Conservation (phyloP, 305 asterid species). For the Fraxinus latifolia region DNA sequence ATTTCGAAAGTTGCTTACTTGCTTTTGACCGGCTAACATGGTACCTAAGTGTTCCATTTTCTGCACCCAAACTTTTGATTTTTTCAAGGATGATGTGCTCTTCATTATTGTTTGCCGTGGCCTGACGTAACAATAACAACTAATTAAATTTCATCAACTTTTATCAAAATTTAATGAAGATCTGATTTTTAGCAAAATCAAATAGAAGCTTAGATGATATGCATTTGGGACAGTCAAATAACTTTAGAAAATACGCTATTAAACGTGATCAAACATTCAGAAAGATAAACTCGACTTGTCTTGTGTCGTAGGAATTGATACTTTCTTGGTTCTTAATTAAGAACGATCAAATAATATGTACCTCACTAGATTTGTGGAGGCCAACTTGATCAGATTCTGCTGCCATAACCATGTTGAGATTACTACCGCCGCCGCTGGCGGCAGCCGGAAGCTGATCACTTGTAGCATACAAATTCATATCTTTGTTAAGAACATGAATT, state of each 20-base stretch:
- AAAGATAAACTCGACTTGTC: not conserved
- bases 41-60: not conserved
- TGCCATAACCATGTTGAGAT: not conserved
- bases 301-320: not conserved
- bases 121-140: not conserved
- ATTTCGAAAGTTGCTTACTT: not conserved
- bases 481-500: constrained; percentile 5
- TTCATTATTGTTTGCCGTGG: not conserved
- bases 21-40: not conserved
- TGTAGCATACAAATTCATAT: constrained; percentile 5
- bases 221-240: too few relatives aligned
- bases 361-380: constrained; percentile 22
- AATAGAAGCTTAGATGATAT: too few relatives aligned
- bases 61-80: constrained; percentile 20
- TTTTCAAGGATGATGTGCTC: constrained; percentile 21
- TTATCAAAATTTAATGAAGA: too few relatives aligned
- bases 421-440: not conserved
- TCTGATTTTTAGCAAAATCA: too few relatives aligned
- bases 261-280: not conserved
- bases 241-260: too few relatives aligned
- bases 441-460: not conserved
- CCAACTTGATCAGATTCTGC: not conserved
- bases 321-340: not conserved
- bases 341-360: not conserved
- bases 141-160: not conserved